Base-by-base conservation (phyloP, 805 yeast species). In the Vanderwaltozyma verrucispora region DNA sequence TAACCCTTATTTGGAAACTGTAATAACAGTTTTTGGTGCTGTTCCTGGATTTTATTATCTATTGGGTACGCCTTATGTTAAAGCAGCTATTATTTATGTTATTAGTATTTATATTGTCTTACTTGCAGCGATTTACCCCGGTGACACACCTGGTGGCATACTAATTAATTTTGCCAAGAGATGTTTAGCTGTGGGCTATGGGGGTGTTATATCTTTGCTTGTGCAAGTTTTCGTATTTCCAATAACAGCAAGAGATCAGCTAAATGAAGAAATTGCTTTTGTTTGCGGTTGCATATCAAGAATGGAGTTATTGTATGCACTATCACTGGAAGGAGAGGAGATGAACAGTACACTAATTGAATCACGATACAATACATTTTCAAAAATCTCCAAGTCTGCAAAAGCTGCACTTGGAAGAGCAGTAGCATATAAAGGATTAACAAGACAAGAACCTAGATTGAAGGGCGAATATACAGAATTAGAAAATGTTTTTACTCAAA, bases 61-160 rank as follows among this genome's bases (percentile, higher is more conserved):
- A 36, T 33, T 71, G 26, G 71, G 67, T 0, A 60, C 74, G 1
- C 71, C 73, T 2, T 70, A 68, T 39, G 64, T 68, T 14, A 72
- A 70, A 42, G 74, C 75, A 5, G 75, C 73, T 0, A 64, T 71
- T 41, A 68, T 72, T 31, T 66, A 68, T 13, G 56, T 69, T 7
- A 69, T 72, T 33, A 66, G 72, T 26, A 61, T 67, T 14, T 68
- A 68, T 37, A 58, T 70, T 34, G 75, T 72, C 10, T 46, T 68
- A 35, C 49, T 69, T n/a, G 68, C 75, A 0, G 56, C 74, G 2
- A 56, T 59, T 2, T 36, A 64, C 2, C 74, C 73, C 1, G 53
- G 64, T 5, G 45, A 48, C 2, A 48, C 56, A 20, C 47, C 46
- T 3, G 68, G 71, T 5, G 56, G 68, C 0, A 70, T 71, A 36